A percentile compares a stretch with the other conserved stretches of the same genome.
phyloP scores from a whole-genome alignment of 73 alveolate genomes.

The Paramecium sonneborni region DNA sequence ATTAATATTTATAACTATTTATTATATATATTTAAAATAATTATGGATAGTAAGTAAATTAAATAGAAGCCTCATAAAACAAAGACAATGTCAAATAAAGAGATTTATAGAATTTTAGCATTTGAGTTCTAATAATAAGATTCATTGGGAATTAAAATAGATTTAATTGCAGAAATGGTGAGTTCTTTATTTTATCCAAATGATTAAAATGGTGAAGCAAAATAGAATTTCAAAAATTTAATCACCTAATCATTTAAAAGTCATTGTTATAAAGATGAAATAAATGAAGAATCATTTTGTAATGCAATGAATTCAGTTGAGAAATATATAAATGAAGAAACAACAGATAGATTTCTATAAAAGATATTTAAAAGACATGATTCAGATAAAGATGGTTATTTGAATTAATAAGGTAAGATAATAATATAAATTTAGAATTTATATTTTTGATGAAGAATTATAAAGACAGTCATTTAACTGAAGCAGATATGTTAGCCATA shows the following conservation, averaged over 20 bases:
- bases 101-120: slow-evolving; percentile 63
- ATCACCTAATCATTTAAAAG: slow-evolving; percentile 55
- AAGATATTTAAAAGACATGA: slow-evolving; percentile 66
- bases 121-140: slow-evolving; percentile 62
- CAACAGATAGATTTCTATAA: slow-evolving; percentile 60
- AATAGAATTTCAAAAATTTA: slow-evolving; percentile 53
- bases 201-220: slow-evolving; percentile 65
- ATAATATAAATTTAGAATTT: neutral
- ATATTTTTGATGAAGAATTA: slow-evolving; percentile 61
- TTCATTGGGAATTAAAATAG: slow-evolving; percentile 61
- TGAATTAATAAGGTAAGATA: slow-evolving; percentile 32
- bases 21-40: neutral
- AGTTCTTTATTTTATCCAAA: slow-evolving; percentile 64
- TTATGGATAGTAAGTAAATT: slow-evolving; percentile 20
- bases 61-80: neutral
- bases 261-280: slow-evolving; percentile 61
- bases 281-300: slow-evolving; percentile 60
- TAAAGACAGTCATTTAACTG: slow-evolving; percentile 54
- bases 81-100: slow-evolving; percentile 50
- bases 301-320: slow-evolving; percentile 67
- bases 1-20: neutral
- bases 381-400: slow-evolving; percentile 48
- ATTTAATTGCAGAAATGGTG: slow-evolving; percentile 65
- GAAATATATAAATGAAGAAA: slow-evolving; percentile 66
- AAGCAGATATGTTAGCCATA: slow-evolving; percentile 55